Conservation (phyloP, 768 basidiomycete species). For the Lyophyllum shimeji region DNA sequence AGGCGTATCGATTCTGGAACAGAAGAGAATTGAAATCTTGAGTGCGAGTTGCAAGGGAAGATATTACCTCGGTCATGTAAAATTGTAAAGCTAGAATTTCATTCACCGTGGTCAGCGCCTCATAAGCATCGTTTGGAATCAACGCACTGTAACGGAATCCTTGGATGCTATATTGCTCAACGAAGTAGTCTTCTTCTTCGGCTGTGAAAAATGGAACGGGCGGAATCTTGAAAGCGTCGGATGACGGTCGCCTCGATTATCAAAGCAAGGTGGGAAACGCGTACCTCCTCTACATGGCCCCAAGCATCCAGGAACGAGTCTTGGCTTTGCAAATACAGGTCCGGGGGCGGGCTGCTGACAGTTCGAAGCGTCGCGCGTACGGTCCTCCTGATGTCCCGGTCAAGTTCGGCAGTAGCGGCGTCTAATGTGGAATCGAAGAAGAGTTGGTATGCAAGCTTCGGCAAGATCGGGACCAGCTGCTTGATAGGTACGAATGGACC, state of each 20-base stretch:
- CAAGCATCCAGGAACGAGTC: conserved; percentile 56
- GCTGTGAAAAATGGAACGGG: conserved; percentile 58
- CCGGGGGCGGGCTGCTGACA: conserved; percentile 55
- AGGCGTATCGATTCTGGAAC: conserved; percentile 38
- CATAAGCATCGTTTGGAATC: not conserved
- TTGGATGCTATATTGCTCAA: conserved; percentile 57
- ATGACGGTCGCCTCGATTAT: too few relatives aligned
- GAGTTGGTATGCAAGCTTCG: conserved; percentile 60
- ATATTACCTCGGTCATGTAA: conserved; percentile 53
- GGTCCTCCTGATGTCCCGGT: conserved; percentile 53
- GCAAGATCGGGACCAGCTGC: conserved; percentile 38
- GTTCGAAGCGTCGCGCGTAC: conserved; percentile 57
- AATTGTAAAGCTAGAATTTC: conserved; percentile 56
- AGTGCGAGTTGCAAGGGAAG: not conserved
- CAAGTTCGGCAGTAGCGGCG: conserved; percentile 51
- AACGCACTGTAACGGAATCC: conserved; percentile 61
- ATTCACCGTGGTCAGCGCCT: not conserved
- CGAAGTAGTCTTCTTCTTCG: conserved; percentile 70
- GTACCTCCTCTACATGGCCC: conserved; percentile 42
- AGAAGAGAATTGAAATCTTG: too few relatives aligned
- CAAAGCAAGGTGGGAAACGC: too few relatives aligned
- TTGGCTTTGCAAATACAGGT: conserved; percentile 47
- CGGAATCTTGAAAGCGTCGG: conserved; percentile 46
- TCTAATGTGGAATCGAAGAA: conserved; percentile 56
- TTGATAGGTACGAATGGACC: conserved; percentile 48